Base-by-base conservation (phyloP, 1,284 basidiomycete species). In the Abortiporus biennis region DNA sequence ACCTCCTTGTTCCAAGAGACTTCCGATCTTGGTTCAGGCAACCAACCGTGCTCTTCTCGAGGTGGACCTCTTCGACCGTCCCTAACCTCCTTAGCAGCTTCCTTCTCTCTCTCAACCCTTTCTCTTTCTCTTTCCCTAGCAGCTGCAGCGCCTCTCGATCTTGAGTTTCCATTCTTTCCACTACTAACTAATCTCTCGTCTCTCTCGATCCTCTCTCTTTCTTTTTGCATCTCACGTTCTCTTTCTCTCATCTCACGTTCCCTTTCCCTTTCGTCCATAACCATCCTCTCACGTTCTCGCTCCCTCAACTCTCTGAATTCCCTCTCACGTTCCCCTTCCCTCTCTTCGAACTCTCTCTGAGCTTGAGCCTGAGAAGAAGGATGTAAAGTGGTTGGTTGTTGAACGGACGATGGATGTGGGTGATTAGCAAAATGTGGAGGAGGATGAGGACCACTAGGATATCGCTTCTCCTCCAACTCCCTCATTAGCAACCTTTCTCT, bases 241-340 rank as follows among this genome's bases (percentile, higher is more conserved):
- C 47, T 44, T 34, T 47, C 47, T 36, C 47, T 29, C 38, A 29
- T 16, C 24, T 56, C 56, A 20, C 53, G 50, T 30, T 57, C 54
- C 19, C 54, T 32, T 30, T 55, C 54, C 39, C 49, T 49, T 39
- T 44, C 40, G 30, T 15, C 46, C 36, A 2, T 42, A 31, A 38
- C 16, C 29, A 40, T 33, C 41, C 52, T 40, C 39, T 45, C 48
- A n/a, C 48, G 44, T 30, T 48, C 41, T 27, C 37, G 6, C 8
- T 29, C 27, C 8, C 27, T 8, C 27, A n/a, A n/a, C n/a, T n/a
- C n/a, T n/a, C n/a, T n/a, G n/a, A n/a, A n/a, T n/a, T n/a, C n/a
- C n/a, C n/a, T n/a, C n/a, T n/a, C 32, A 8, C 32, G 6, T 15
- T 16, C 32, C 6, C 19, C 35, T 49, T 48, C n/a, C 35, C 40